phyloP scores from a whole-genome alignment of 2,329 filamentous ascomycete genomes.

The Westerdykella aurantiaca region DNA sequence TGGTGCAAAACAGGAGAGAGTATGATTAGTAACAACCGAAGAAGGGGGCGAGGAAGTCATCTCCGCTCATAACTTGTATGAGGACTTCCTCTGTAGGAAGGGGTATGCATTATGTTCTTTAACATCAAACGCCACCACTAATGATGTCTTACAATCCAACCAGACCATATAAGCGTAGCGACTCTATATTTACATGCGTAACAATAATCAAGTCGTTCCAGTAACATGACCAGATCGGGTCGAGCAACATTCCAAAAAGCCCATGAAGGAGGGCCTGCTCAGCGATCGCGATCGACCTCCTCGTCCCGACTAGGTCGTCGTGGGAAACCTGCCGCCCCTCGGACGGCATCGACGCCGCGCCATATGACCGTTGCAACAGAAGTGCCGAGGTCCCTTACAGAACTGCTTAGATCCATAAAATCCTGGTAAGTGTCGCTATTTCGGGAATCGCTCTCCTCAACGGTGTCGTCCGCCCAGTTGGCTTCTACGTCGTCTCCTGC shows the following conservation, averaged over 20 bases:
- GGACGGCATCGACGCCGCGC: constrained; percentile 31
- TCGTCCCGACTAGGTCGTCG: constrained; percentile 21
- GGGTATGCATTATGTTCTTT: no score
- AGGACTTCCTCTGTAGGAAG: no score
- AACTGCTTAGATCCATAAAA: constrained; percentile 16
- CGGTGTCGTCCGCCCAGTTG: constrained; percentile 29
- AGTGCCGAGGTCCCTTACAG: constrained; percentile 26
- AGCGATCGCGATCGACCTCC: constrained; percentile 33
- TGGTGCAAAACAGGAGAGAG: no score
- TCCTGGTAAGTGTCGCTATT: constrained; percentile 12
- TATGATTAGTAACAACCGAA: no score
- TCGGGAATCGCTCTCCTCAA: constrained; percentile 40
- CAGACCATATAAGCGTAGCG: no score
- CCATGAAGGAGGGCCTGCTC: no score
- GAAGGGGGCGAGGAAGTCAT: no score
- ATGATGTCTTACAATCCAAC: no score
- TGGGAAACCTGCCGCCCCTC: constrained; percentile 25
- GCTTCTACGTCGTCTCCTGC: constrained; percentile 28
- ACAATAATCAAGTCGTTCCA: not conserved
- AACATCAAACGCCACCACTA: no score
- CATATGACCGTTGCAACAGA: constrained; percentile 33
- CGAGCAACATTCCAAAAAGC: not conserved
- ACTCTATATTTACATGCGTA: not conserved
- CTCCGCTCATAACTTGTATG: no score
- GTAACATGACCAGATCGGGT: not conserved